Evolutionary conservation across 1,139 yeast genomes (phyloP).

Genomic region (Taphrina communis): DNA sequence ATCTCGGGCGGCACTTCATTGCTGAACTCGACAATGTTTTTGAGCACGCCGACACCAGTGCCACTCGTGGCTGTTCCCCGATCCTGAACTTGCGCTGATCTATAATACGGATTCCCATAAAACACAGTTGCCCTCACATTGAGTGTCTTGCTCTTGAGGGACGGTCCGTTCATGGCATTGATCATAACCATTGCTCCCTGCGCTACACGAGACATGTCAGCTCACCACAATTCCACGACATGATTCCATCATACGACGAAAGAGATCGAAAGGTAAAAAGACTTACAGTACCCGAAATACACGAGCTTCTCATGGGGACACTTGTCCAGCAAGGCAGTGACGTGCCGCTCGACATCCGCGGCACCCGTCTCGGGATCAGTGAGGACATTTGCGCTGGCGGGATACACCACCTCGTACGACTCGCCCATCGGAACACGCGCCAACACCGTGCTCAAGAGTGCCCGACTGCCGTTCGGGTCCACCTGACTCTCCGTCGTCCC

Average conservation of each 20-base stretch:
- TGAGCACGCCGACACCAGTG: slow-evolving; percentile 19
- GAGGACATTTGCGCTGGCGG: slow-evolving; percentile 23
- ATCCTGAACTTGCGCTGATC: slow-evolving; percentile 11
- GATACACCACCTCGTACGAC: slow-evolving; percentile 28
- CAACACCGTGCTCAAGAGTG: slow-evolving; percentile 14
- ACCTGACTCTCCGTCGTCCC: slow-evolving; percentile 32
- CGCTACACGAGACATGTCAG: not conserved
- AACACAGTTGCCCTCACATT: slow-evolving; percentile 12
- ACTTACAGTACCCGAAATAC: slow-evolving; percentile 32
- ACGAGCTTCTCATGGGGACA: slow-evolving; percentile 26
- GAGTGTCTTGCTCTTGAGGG: not conserved
- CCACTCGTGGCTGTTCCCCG: slow-evolving; percentile 31
- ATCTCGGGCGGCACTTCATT: slow-evolving; percentile 7
- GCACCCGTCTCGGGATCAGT: slow-evolving; percentile 31
- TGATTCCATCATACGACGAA: not conserved
- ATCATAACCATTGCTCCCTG: slow-evolving; percentile 38
- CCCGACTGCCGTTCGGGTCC: slow-evolving; percentile 28
- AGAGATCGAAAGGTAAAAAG: not conserved
- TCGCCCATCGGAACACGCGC: slow-evolving; percentile 25
- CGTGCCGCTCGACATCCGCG: slow-evolving; percentile 16
- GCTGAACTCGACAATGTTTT: slow-evolving; percentile 12
- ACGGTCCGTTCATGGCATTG: slow-evolving; percentile 8
- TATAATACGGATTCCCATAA: slow-evolving; percentile 27
- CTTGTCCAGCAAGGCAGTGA: slow-evolving; percentile 9
- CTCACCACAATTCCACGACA: too few relatives aligned